Base-by-base conservation (phyloP, 2,329 filamentous ascomycete genomes). In the Monosporascus sp. region DNA sequence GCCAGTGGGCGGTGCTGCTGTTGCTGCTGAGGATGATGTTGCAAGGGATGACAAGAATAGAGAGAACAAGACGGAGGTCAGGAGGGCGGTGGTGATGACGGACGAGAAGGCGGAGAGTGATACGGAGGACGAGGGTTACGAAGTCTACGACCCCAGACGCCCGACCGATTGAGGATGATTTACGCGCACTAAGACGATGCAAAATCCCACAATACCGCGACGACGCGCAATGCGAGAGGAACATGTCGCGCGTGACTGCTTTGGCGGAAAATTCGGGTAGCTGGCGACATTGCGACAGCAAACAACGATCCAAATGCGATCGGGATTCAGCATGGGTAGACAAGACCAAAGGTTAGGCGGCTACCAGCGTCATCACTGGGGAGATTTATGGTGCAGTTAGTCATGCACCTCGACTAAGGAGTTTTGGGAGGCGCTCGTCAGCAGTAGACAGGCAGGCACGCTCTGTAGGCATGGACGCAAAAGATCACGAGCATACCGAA, bases 121-220 rank as follows among this genome's bases (percentile, higher is more conserved):
- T 60, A 85, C 78, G 1, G 87, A 88, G 50, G 86, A 88, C 57
- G 87, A 89, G 61, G 85, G 80, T 2, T 89, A 90, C 65, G 82
- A 88, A 57, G 75, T 86, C 49, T 88, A 89, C 66, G 75, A 86
- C 59, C 83, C 83, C 2, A 72, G 77, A 37, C 72, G 73, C 50
- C 83, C 83, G 24, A 86, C 83, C 1, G 78, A 85, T 58, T 86
- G 73, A 85, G 51, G 8, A 48, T 24, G 17, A 44, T 36, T n/a
- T 7, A 25, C 22, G 5, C 22, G 5, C 17, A 25, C 31, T 5
- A 35, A 14, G 31, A 35, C 31, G 31, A 35, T 35, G 14, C 31
- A 49, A 3, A 6, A 17, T 18, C 9, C 9, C 22, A 9, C 22
- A 43, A 14, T 9, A 31, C 20, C 24, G 43, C 43, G 22, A 46